Conservation (phyloP, 768 basidiomycete species). For the Omphalotus guepiniiformis region DNA sequence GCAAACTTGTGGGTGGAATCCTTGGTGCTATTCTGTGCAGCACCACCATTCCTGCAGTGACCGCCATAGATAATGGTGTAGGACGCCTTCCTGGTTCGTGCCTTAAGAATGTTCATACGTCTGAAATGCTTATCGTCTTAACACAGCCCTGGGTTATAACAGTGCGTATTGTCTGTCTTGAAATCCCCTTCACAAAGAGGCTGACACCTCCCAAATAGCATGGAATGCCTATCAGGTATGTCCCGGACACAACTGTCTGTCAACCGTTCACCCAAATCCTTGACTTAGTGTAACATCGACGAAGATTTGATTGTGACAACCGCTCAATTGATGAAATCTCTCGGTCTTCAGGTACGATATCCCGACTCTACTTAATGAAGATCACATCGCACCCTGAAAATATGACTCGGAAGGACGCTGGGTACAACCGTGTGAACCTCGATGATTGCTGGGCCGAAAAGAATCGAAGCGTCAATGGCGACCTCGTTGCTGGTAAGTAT, state of each 20-base stretch:
- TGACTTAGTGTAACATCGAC: constrained; percentile 39
- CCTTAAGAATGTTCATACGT: background rate
- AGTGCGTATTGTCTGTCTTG: constrained; percentile 29
- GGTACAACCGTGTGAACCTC: constrained; percentile 57
- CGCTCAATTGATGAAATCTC: constrained; percentile 48
- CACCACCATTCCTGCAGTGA: background rate
- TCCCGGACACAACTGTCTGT: background rate
- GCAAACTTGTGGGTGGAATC: no score
- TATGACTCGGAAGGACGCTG: constrained; percentile 38
- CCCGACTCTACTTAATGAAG: constrained; percentile 23
- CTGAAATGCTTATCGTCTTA: background rate
- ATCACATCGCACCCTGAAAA: background rate
- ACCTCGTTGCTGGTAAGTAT: constrained; percentile 47
- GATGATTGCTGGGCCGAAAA: constrained; percentile 66
- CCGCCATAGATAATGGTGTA: constrained; percentile 10
- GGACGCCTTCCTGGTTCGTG: constrained; percentile 10
- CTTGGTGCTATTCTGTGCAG: background rate
- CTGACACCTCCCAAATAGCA: constrained; percentile 21
- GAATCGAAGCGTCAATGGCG: constrained; percentile 42
- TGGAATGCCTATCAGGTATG: constrained; percentile 46
- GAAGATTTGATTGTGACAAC: constrained; percentile 47
- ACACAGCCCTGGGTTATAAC: constrained; percentile 39
- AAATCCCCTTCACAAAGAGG: background rate
- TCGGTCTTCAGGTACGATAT: constrained; percentile 55
- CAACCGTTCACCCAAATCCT: background rate